These are phyloP conservation scores for Candida andamanensis DNA, from an alignment of 805 yeast genomes.

Conservation along the genomic window DNA sequence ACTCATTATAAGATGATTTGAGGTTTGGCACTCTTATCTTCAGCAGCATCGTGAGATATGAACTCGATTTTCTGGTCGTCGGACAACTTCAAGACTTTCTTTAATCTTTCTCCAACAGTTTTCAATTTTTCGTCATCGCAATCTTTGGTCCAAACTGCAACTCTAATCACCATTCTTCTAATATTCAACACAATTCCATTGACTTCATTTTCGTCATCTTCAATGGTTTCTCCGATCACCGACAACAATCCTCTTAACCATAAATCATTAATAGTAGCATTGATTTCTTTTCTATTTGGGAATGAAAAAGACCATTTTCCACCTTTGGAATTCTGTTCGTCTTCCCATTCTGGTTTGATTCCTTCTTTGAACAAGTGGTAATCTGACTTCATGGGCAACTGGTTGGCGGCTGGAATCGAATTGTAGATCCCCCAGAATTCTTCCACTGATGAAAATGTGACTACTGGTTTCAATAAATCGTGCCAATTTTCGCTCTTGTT, in stretches of 20 bases:
- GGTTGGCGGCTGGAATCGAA: conserved; percentile 86
- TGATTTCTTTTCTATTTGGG: conserved; percentile 58
- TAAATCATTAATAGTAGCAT: conserved; percentile 70
- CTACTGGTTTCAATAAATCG: conserved; percentile 87
- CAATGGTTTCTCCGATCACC: conserved; percentile 92
- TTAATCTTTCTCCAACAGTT: conserved; percentile 81
- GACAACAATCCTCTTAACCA: conserved; percentile 89
- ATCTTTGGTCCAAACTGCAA: conserved; percentile 90
- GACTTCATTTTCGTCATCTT: conserved; percentile 76
- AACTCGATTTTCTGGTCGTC: conserved; percentile 79
- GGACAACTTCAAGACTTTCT: conserved; percentile 72
- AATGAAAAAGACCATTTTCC: conserved; percentile 83
- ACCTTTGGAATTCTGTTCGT: conserved; percentile 76
- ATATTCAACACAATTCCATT: conserved; percentile 91
- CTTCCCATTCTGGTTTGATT: conserved; percentile 99
- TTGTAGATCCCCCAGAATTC: conserved; percentile 98
- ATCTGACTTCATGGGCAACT: conserved; percentile 87
- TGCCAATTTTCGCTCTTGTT: conserved; percentile 82
- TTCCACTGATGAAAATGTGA: conserved; percentile 89
- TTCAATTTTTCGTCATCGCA: conserved; percentile 58
- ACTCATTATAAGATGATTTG: conserved; percentile 26
- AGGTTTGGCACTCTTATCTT: conserved; percentile 34
- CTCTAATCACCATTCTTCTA: conserved; percentile 74
- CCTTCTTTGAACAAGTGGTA: conserved; percentile 93
- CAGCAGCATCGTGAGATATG: conserved; percentile 56